Evolutionary conservation across 495 filamentous ascomycete species (phyloP).

Genomic region (Hypoxylon lenormandii): DNA sequence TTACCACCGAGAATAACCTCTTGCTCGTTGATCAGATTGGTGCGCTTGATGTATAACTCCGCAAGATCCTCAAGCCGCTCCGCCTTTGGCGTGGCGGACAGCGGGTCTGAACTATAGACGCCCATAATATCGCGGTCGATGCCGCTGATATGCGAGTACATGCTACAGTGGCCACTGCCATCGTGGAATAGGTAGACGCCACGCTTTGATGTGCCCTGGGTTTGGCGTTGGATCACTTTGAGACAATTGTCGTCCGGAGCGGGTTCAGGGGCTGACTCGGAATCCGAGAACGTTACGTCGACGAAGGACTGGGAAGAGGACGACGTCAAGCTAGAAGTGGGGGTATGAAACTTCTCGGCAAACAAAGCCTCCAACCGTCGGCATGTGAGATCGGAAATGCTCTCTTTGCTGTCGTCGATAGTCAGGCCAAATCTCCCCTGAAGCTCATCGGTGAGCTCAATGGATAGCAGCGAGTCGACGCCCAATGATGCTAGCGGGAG

Average conservation of each 20-base stretch:
- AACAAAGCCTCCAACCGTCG: slow-evolving; percentile 10
- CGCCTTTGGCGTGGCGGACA: slow-evolving; percentile 45
- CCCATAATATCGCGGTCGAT: slow-evolving; percentile 55
- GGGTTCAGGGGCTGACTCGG: not conserved
- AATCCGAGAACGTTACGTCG: not conserved
- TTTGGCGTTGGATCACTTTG: slow-evolving; percentile 49
- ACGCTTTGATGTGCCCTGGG: slow-evolving; percentile 57
- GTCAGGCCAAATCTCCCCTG: slow-evolving; percentile 18
- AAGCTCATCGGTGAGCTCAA: slow-evolving; percentile 39
- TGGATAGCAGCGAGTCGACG: slow-evolving; percentile 50
- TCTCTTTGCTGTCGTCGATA: slow-evolving; percentile 11
- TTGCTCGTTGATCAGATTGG: slow-evolving; percentile 58
- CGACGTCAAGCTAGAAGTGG: slow-evolving; percentile 18
- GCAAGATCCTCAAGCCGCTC: slow-evolving; percentile 49
- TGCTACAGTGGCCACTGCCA: slow-evolving; percentile 65
- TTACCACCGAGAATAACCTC: slow-evolving; percentile 66
- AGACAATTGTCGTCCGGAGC: not conserved
- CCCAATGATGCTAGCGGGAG: slow-evolving; percentile 45
- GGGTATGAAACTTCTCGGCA: not conserved
- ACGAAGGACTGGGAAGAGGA: slow-evolving; percentile 15
- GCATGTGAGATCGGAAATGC: slow-evolving; percentile 20
- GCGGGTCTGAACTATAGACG: slow-evolving; percentile 61
- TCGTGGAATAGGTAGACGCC: slow-evolving; percentile 69
- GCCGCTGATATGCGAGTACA: slow-evolving; percentile 53
- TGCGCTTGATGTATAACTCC: slow-evolving; percentile 55